Evolutionary conservation across 805 yeast genomes (phyloP), one percentile per base, ranked within the genome.

Genomic region (Yamadazyma scolyti): DNA sequence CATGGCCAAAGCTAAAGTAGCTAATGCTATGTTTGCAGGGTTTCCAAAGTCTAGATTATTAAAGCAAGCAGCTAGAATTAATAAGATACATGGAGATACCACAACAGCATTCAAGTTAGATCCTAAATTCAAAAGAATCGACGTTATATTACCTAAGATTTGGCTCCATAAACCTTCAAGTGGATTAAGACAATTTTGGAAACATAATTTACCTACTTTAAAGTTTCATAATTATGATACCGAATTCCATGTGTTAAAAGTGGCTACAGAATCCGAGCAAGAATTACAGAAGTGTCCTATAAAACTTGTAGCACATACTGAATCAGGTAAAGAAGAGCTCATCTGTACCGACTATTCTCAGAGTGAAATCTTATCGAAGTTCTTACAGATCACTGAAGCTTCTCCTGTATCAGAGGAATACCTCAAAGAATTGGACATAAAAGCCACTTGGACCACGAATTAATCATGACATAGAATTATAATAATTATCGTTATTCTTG

Each of bases 211-310:
- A 35, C 94, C 93, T 16, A 77, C 88, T 5, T 67, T 88, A 40
- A 79, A 77, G 52, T 88, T 83, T 56, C 89, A 86, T 61, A 88
- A 88, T 55, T 89, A 90, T n/a, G 61, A 64, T 25, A 49, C 83
- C 16, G 71, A 75, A 15, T 76, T 86, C 34, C 66, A 70, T 15
- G 80, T 86, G 20, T 61, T 71, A 9, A 66, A 88, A 43, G 66
- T 82, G 25, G 61, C 65, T 26, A 61, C 56, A 38, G 50, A 37
- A 4, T 56, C 59, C 15, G 61, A 58, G 28, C 16, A 25, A 15
- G 73, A 73, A 27, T 58, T 61, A 29, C 47, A 48, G 10, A 54
- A 58, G 23, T 59, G 68, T 39, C 82, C 80, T 2, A 61, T 75
- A 16, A 49, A 61, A 28, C 47, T 79, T 15, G 64, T 58, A 16